These are phyloP conservation scores for Phytophthora macrochlamydospora DNA, from an alignment of 352 stramenopile genomes.

Conservation along the genomic window DNA sequence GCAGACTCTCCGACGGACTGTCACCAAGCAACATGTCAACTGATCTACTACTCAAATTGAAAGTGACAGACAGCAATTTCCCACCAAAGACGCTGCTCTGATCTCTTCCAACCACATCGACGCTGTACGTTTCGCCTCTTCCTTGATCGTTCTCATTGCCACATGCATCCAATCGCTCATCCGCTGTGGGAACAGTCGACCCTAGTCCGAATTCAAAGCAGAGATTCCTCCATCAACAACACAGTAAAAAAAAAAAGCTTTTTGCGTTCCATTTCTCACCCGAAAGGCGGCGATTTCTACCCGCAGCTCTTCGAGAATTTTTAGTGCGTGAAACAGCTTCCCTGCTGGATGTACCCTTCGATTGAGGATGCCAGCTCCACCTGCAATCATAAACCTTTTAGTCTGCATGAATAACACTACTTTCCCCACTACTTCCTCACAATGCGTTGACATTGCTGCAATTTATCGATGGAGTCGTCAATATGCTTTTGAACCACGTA, in stretches of 20 bases:
- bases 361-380: constrained; percentile 69
- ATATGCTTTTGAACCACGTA: constrained; percentile 70
- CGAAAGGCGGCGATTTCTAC: constrained; percentile 72
- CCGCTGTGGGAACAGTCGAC: constrained; percentile 74
- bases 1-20: constrained; percentile 69
- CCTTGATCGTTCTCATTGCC: constrained; percentile 74
- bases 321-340: constrained; percentile 81
- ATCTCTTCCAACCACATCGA: constrained; percentile 80
- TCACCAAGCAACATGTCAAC: not conserved
- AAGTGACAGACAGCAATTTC: not conserved
- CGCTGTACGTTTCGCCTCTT: constrained; percentile 65
- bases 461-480: constrained; percentile 79
- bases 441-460: constrained; percentile 83
- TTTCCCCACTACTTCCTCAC: constrained; percentile 22
- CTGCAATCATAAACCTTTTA: constrained; percentile 21
- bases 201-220: constrained; percentile 31
- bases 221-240: not conserved
- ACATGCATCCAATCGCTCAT: constrained; percentile 85
- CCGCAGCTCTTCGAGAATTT: constrained; percentile 74
- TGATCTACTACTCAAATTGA: not conserved
- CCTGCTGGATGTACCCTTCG: constrained; percentile 66
- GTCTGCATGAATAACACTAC: not conserved
- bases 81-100: constrained; percentile 59
- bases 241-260: not conserved
- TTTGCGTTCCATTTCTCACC: constrained; percentile 21